Conservation (phyloP, 2,329 filamentous ascomycete genomes). For the Penicillium sp. region DNA sequence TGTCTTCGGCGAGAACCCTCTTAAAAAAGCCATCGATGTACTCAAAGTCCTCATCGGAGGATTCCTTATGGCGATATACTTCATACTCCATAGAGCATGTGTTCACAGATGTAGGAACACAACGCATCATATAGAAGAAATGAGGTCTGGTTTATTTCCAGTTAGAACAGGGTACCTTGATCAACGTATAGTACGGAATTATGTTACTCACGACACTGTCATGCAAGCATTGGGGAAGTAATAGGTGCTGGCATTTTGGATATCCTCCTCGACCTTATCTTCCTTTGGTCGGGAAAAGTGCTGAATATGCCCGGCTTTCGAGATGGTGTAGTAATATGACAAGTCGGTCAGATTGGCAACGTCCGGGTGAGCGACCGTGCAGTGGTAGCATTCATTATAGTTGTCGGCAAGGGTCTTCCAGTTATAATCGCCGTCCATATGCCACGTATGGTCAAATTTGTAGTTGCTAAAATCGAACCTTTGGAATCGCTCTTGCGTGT, state of each 20-base stretch:
- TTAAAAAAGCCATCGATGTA: slow-evolving; percentile 65
- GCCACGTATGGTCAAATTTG: slow-evolving; percentile 23
- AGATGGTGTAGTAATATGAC: slow-evolving; percentile 58
- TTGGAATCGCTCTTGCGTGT: slow-evolving; percentile 17
- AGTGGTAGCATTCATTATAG: slow-evolving; percentile 57
- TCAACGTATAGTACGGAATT: neutral
- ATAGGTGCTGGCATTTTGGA: slow-evolving; percentile 43
- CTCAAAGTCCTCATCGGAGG: slow-evolving; percentile 61
- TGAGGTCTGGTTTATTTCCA: slow-evolving; percentile 43
- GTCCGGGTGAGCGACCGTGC: slow-evolving; percentile 31
- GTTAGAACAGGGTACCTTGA: neutral
- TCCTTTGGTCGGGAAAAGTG: slow-evolving; percentile 52
- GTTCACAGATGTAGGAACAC: slow-evolving; percentile 59
- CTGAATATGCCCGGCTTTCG: slow-evolving; percentile 54
- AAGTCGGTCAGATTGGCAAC: slow-evolving; percentile 55
- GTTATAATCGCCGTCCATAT: slow-evolving; percentile 23
- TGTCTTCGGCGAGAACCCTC: slow-evolving; percentile 67
- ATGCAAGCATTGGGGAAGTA: slow-evolving; percentile 42
- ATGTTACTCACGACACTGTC: slow-evolving; percentile 40
- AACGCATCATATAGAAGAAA: slow-evolving; percentile 68
- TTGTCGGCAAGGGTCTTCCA: slow-evolving; percentile 29
- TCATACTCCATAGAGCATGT: slow-evolving; percentile 65
- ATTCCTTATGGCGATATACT: slow-evolving; percentile 65
- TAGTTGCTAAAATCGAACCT: slow-evolving; percentile 23
- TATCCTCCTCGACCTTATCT: slow-evolving; percentile 54